Evolutionary conservation across 352 stramenopile species (phyloP).

Genomic region (Bremia lactucae): DNA sequence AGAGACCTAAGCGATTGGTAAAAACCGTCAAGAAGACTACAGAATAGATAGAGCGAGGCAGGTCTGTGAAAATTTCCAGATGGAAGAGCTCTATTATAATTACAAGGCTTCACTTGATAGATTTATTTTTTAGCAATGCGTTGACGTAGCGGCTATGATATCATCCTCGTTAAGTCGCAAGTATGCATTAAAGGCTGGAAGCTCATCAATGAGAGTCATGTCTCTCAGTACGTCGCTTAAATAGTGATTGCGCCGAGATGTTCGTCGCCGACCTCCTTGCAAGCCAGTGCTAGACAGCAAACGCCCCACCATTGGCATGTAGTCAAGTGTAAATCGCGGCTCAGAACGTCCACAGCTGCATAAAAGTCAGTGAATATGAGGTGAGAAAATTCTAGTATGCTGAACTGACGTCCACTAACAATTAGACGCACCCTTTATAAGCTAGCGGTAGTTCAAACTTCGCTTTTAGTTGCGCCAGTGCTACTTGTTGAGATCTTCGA

Average conservation of each 20-base stretch:
- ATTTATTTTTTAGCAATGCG: conserved; percentile 11
- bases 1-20: conserved; percentile 25
- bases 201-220: conserved; percentile 52
- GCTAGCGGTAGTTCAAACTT: conserved; percentile 41
- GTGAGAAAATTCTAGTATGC: too few species aligned
- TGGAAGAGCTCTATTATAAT: conserved; percentile 20
- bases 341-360: conserved; percentile 27
- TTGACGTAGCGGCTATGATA: conserved; percentile 40
- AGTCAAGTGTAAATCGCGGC: conserved; percentile 44
- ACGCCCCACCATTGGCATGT: conserved; percentile 56
- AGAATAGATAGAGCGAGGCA: conserved; percentile 35
- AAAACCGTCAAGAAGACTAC: conserved; percentile 53
- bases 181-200: conserved; percentile 40
- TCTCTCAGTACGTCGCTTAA: conserved; percentile 61
- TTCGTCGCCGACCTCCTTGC: conserved; percentile 48
- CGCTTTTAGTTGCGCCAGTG: conserved; percentile 25
- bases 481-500: conserved; percentile 11
- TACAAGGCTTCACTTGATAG: conserved; percentile 22
- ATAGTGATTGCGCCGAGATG: conserved; percentile 68
- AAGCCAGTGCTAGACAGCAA: conserved; percentile 36
- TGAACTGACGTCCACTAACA: too few species aligned
- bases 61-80: conserved; percentile 15
- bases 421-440: conserved; percentile 32
- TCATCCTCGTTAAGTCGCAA: conserved; percentile 27
- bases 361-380: conserved; percentile 8